Percentiles rank a stretch among this genome's conserved stretches.
Conservation (phyloP, 345 rosid species). For the Chamaenerion angustifolium region DNA sequence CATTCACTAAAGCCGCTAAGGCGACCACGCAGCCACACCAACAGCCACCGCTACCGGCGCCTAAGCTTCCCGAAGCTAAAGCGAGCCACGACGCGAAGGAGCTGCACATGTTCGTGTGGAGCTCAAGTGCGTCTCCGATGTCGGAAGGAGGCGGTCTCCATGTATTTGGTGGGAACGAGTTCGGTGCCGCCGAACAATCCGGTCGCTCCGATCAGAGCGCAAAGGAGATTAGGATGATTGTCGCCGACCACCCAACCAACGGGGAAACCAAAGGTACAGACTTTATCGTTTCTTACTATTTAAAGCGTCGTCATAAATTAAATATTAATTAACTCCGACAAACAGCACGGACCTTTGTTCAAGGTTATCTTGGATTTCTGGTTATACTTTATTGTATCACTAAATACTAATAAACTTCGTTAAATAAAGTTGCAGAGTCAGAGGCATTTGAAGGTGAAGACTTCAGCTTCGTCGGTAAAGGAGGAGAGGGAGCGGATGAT, state of each 20-base stretch:
- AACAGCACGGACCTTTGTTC: too few species aligned
- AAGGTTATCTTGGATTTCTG: too few species aligned
- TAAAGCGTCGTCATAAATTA: neutral
- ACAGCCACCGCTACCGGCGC: conserved; percentile 17
- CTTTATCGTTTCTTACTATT: neutral
- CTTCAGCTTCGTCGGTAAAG: conserved; percentile 40
- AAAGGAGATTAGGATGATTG: conserved; percentile 82
- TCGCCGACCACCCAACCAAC: conserved; percentile 51
- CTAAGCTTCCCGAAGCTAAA: conserved; percentile 21
- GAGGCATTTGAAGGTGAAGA: conserved; percentile 37
- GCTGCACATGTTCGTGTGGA: conserved; percentile 98
- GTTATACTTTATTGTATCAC: neutral
- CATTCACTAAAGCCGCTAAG: conserved; percentile 15
- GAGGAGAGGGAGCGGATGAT: conserved; percentile 26
- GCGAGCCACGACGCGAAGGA: conserved; percentile 69
- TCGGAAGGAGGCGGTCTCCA: conserved; percentile 67
- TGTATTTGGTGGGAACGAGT: conserved; percentile 50
- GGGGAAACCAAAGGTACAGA: conserved; percentile 51
- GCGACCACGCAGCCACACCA: conserved; percentile 16
- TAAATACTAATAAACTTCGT: neutral
- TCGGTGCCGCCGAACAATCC: conserved; percentile 44
- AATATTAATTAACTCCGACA: too few species aligned
- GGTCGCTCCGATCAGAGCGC: conserved; percentile 75
- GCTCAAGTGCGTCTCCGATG: conserved; percentile 85
- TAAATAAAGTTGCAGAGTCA: conserved; percentile 26